Conservation (phyloP, 352 stramenopile species). For the Phytopythium vexans region DNA sequence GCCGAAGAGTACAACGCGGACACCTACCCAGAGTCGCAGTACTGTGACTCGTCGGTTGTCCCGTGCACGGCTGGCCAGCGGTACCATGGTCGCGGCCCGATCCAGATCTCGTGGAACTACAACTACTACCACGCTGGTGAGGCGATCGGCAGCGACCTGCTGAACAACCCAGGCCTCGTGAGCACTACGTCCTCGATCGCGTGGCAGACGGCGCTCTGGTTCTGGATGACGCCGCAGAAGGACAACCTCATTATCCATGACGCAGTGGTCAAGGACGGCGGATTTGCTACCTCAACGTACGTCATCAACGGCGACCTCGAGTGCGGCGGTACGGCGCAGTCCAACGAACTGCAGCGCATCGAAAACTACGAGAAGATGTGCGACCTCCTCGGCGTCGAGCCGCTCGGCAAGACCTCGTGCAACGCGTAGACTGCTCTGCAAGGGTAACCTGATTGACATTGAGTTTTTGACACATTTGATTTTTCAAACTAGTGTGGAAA, state of each 20-base stretch:
- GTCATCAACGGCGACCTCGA: conserved; percentile 52
- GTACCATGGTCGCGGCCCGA: conserved; percentile 45
- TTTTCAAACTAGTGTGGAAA: no score
- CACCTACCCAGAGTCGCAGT: conserved; percentile 35
- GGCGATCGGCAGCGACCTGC: conserved; percentile 31
- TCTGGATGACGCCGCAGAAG: conserved; percentile 49
- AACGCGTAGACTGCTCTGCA: no score
- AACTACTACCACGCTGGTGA: conserved; percentile 43
- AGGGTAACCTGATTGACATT: no score
- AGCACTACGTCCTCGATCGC: conserved; percentile 26
- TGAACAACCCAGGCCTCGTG: conserved; percentile 34
- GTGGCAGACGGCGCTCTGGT: conserved; percentile 55
- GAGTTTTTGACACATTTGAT: no score
- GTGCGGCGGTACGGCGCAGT: conserved; percentile 31
- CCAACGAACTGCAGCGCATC: conserved; percentile 39
- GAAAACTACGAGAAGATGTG: conserved; percentile 23
- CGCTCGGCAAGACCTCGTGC: conserved; percentile 30
- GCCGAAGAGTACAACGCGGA: conserved; percentile 33
- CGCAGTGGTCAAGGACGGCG: conserved; percentile 24
- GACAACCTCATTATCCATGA: conserved; percentile 38
- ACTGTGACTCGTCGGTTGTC: conserved; percentile 34
- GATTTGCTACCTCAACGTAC: conserved; percentile 38
- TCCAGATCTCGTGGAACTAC: conserved; percentile 55
- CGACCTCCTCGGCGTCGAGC: conserved; percentile 21
- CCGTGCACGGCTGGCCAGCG: conserved; percentile 27